Percentiles rank a stretch among this genome's conserved stretches.
Evolutionary conservation across 108 stramenopile species (phyloP).

Genomic region (Cyclotella choctawhatcheeana): DNA sequence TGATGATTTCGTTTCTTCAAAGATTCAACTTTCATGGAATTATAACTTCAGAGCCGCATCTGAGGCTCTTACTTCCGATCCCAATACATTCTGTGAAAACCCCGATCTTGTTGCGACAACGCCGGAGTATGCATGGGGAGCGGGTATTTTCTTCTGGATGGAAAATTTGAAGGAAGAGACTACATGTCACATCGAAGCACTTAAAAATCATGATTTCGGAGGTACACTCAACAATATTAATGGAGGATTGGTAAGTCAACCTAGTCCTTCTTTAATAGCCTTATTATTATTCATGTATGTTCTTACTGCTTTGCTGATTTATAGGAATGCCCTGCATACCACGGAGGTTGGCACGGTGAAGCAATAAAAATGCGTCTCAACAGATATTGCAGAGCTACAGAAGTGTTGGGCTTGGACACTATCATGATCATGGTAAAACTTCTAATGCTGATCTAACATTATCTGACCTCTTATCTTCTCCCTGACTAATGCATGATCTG

Average conservation of each 20-base stretch:
- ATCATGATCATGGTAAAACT: conserved; percentile 29
- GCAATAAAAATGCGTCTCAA: conserved; percentile 53
- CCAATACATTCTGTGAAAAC: conserved; percentile 47
- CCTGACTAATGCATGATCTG: too few relatives aligned
- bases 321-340: conserved; percentile 54
- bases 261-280: background rate
- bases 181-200: conserved; percentile 51
- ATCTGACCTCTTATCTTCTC: too few relatives aligned
- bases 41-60: conserved; percentile 49
- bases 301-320: background rate
- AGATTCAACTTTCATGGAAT: conserved; percentile 49
- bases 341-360: conserved; percentile 50
- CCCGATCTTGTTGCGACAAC: conserved; percentile 49
- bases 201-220: conserved; percentile 45
- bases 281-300: background rate
- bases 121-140: conserved; percentile 50
- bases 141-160: conserved; percentile 55
- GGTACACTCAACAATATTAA: conserved; percentile 48
- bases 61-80: conserved; percentile 46
- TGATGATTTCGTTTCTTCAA: background rate
- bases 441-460: too few relatives aligned
- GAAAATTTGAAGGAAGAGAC: conserved; percentile 53
- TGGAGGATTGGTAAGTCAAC: conserved; percentile 19
- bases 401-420: conserved; percentile 32
- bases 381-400: conserved; percentile 47